phyloP scores from a whole-genome alignment of 345 rosid species.

The Pistacia atlantica region DNA sequence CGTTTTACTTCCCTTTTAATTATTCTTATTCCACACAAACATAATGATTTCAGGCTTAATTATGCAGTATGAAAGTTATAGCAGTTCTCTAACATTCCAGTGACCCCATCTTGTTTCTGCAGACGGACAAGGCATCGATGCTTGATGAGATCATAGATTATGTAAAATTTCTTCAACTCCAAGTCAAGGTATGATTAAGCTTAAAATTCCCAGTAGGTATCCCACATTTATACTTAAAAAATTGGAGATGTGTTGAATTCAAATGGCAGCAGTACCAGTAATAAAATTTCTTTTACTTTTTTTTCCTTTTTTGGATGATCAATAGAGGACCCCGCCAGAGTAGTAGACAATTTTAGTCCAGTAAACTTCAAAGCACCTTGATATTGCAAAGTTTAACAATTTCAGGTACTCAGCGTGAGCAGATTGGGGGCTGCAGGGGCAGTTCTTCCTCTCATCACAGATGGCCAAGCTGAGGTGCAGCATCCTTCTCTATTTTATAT shows the following conservation, averaged over 20 bases:
- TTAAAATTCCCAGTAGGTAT: background rate
- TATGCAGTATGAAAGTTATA: background rate
- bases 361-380: background rate
- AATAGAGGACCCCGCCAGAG: background rate
- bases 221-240: background rate
- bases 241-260: constrained; percentile 1
- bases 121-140: constrained; percentile 72
- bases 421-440: constrained; percentile 56
- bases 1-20: background rate
- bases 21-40: background rate
- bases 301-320: background rate
- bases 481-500: background rate
- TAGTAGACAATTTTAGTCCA: background rate
- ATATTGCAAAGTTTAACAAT: background rate
- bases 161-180: constrained; percentile 67
- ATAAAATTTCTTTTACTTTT: background rate
- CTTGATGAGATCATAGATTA: constrained; percentile 70
- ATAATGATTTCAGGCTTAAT: background rate
- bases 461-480: constrained; percentile 41
- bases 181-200: constrained; percentile 52
- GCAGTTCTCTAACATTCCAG: background rate
- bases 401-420: constrained; percentile 59
- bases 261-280: background rate
- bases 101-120: constrained; percentile 21
- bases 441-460: constrained; percentile 47